These are phyloP conservation scores for Phascolomyces articulosus DNA, from an alignment of 371 early-diverging fungal genomes.

Conservation along the genomic window DNA sequence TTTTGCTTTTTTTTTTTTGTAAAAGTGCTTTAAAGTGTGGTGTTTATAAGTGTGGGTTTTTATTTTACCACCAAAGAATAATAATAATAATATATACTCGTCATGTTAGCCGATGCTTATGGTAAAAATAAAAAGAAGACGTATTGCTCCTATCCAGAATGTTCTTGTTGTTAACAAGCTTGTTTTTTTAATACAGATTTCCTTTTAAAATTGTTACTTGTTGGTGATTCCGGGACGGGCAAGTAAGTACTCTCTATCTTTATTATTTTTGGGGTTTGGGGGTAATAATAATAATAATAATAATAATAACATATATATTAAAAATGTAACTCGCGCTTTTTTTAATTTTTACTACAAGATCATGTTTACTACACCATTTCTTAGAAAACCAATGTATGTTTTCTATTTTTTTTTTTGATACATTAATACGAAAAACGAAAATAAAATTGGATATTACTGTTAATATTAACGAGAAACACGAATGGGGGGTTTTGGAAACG, in stretches of 20 bases:
- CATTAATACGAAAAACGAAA: too few species aligned
- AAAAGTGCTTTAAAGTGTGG: too few species aligned
- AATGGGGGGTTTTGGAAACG: too few species aligned
- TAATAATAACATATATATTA: slow-evolving; percentile 1
- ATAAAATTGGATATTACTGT: too few species aligned
- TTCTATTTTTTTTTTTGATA: neutral
- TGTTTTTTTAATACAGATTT: slow-evolving; percentile 39
- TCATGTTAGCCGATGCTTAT: slow-evolving; percentile 54
- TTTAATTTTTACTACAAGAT: too few species aligned
- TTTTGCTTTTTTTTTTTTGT: too few species aligned
- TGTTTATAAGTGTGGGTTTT: too few species aligned
- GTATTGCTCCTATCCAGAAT: neutral
- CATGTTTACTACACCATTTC: slow-evolving; percentile 69
- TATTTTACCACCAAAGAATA: too few species aligned
- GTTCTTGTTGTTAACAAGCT: neutral
- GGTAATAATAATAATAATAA: neutral
- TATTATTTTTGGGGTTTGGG: neutral
- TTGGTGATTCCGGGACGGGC: slow-evolving; percentile 69
- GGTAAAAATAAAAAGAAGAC: slow-evolving; percentile 20
- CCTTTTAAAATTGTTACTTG: slow-evolving; percentile 60
- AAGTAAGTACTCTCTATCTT: slow-evolving; percentile 43
- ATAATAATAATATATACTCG: neutral
- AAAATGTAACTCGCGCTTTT: too few species aligned
- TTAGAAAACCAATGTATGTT: slow-evolving; percentile 67
- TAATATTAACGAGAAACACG: too few species aligned